Conservation (phyloP, 495 filamentous ascomycete genomes). For the Aspergillus baeticus region DNA sequence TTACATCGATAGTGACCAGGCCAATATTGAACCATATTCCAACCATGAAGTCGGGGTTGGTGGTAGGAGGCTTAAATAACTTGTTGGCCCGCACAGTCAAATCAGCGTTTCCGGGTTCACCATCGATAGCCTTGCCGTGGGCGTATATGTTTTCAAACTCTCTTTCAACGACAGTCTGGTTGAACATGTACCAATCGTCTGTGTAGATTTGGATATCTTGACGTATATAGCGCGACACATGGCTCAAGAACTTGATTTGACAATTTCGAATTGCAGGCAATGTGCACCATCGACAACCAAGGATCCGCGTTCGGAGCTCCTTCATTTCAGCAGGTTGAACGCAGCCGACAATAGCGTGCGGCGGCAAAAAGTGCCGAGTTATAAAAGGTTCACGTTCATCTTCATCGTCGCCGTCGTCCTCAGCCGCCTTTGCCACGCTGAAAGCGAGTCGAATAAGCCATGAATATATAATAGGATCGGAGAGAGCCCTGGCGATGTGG, state of each 20-base stretch:
- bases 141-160: conserved; percentile 21
- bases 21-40: conserved; percentile 40
- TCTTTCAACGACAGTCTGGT: conserved; percentile 11
- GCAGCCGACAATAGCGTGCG: conserved; percentile 32
- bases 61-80: neutral
- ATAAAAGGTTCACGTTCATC: conserved; percentile 32
- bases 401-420: neutral
- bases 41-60: conserved; percentile 24
- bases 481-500: conserved; percentile 31
- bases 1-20: conserved; percentile 31
- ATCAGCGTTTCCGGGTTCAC: conserved; percentile 31
- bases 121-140: conserved; percentile 20
- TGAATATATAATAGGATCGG: conserved; percentile 37
- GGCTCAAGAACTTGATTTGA: conserved; percentile 38
- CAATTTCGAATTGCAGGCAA: conserved; percentile 39
- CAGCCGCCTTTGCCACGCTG: conserved; percentile 31
- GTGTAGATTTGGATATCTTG: conserved; percentile 22
- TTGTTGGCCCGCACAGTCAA: conserved; percentile 23
- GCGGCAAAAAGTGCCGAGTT: conserved; percentile 38
- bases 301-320: conserved; percentile 32
- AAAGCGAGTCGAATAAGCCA: conserved; percentile 47
- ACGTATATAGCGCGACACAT: conserved; percentile 30
- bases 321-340: conserved; percentile 24
- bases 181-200: conserved; percentile 20
- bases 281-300: conserved; percentile 47